A percentile compares a stretch with the other conserved stretches of the same genome.
These are phyloP conservation scores for Alternaria ethzedia DNA, from an alignment of 2,329 filamentous ascomycete genomes.

Conservation along the genomic window DNA sequence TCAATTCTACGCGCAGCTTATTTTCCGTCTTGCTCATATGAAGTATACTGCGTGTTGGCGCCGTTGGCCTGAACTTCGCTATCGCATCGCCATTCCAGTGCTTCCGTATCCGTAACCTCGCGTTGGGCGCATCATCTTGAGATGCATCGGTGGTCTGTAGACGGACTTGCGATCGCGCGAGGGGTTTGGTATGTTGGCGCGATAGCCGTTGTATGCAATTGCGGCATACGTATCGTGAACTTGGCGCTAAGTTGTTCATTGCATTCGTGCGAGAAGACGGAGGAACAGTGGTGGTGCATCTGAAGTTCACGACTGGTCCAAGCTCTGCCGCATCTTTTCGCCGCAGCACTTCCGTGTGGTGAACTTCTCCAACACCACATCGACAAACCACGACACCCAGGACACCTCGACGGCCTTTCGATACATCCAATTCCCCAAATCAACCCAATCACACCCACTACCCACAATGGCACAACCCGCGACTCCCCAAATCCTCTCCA, in stretches of 20 bases:
- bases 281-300: background rate
- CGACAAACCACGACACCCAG: too few relatives aligned
- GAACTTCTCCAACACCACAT: slow-evolving; percentile 7
- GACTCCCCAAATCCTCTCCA: slow-evolving; percentile 66
- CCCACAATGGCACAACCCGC: slow-evolving; percentile 42
- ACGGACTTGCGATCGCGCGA: slow-evolving; percentile 1
- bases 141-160: slow-evolving; percentile 3
- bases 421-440: background rate
- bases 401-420: too few relatives aligned
- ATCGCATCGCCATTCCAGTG: slow-evolving; percentile 10
- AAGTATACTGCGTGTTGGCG: background rate
- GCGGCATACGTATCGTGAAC: slow-evolving; percentile 27
- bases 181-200: background rate
- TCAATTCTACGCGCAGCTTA: background rate
- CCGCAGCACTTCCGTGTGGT: slow-evolving; percentile 33
- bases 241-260: slow-evolving; percentile 19
- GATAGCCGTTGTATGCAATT: slow-evolving; percentile 19
- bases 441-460: background rate
- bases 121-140: slow-evolving; percentile 6
- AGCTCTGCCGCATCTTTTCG: slow-evolving; percentile 36
- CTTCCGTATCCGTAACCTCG: slow-evolving; percentile 10
- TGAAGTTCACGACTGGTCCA: slow-evolving; percentile 23
- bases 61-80: background rate
- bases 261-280: background rate
- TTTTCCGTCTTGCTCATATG: slow-evolving; percentile 8